Conservation (phyloP, 495 filamentous ascomycete species). For the Xylaria acuta region DNA sequence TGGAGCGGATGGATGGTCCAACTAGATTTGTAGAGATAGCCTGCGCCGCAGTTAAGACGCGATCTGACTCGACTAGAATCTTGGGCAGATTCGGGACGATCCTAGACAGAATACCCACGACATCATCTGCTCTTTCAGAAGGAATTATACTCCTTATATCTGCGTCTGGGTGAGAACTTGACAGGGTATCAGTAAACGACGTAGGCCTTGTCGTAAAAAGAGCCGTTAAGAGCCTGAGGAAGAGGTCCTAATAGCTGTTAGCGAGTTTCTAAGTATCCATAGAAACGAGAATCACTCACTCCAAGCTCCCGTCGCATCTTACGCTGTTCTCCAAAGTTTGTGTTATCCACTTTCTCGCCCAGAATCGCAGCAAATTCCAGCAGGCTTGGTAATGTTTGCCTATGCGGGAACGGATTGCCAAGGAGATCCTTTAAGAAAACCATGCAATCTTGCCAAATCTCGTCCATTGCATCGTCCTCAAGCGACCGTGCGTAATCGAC, state of each 20-base stretch:
- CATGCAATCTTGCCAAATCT: slow-evolving; percentile 96
- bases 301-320: slow-evolving; percentile 92
- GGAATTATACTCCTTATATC: slow-evolving; percentile 27
- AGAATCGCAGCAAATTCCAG: slow-evolving; percentile 88
- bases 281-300: slow-evolving; percentile 58
- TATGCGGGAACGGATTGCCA: slow-evolving; percentile 92
- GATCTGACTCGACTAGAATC: slow-evolving; percentile 84
- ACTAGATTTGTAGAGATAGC: slow-evolving; percentile 85
- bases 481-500: slow-evolving; percentile 86
- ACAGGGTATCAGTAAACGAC: slow-evolving; percentile 58
- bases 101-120: slow-evolving; percentile 76
- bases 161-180: slow-evolving; percentile 32
- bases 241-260: slow-evolving; percentile 73
- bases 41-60: slow-evolving; percentile 74
- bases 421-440: slow-evolving; percentile 88
- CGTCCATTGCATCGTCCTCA: slow-evolving; percentile 98
- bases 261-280: slow-evolving; percentile 27
- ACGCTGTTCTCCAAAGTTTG: slow-evolving; percentile 94
- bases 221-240: slow-evolving; percentile 84
- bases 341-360: slow-evolving; percentile 94
- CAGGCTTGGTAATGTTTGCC: slow-evolving; percentile 85
- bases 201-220: slow-evolving; percentile 88
- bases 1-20: slow-evolving; percentile 81
- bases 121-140: slow-evolving; percentile 67
- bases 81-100: slow-evolving; percentile 85